Conservation (phyloP, 179 eudicot genomes). For the Amaranthus tricolor region DNA sequence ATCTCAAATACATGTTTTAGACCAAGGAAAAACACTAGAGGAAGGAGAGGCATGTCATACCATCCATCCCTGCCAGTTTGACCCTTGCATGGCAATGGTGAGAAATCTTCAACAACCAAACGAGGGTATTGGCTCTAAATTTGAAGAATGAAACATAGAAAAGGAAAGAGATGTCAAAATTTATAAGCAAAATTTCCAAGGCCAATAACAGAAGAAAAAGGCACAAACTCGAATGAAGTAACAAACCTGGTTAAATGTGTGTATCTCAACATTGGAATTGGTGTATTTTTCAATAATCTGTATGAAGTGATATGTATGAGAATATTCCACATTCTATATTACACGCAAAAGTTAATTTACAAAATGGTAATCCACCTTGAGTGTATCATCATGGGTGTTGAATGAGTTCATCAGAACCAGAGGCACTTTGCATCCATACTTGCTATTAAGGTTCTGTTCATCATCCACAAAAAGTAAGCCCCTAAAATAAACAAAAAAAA, state of each 20-base stretch:
- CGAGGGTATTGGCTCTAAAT: slow-evolving; percentile 97
- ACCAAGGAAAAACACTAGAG: slow-evolving; percentile 1
- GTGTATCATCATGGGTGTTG: slow-evolving; percentile 97
- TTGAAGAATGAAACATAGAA: slow-evolving; percentile 13
- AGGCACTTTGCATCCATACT: slow-evolving; percentile 92
- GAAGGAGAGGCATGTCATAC: slow-evolving; percentile 35
- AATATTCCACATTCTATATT: slow-evolving; percentile 7
- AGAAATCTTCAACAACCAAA: slow-evolving; percentile 80
- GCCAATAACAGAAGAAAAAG: slow-evolving; percentile 3
- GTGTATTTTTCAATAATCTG: slow-evolving; percentile 89
- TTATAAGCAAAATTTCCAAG: neutral
- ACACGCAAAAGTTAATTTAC: neutral
- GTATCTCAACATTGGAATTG: slow-evolving; percentile 69
- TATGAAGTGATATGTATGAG: slow-evolving; percentile 21
- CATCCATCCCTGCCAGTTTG: slow-evolving; percentile 87
- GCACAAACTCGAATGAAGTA: slow-evolving; percentile 5
- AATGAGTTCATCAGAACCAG: slow-evolving; percentile 96
- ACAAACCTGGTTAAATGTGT: slow-evolving; percentile 94
- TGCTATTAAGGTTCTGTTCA: slow-evolving; percentile 63
- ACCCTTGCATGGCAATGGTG: slow-evolving; percentile 86
- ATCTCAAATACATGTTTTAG: neutral
- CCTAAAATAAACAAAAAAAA: neutral
- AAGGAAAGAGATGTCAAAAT: slow-evolving; percentile 8
- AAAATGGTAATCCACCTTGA: slow-evolving; percentile 46
- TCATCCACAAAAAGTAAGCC: neutral